Conservation (phyloP, 1,139 yeast genomes). For the Saccharomyces hybrid region DNA sequence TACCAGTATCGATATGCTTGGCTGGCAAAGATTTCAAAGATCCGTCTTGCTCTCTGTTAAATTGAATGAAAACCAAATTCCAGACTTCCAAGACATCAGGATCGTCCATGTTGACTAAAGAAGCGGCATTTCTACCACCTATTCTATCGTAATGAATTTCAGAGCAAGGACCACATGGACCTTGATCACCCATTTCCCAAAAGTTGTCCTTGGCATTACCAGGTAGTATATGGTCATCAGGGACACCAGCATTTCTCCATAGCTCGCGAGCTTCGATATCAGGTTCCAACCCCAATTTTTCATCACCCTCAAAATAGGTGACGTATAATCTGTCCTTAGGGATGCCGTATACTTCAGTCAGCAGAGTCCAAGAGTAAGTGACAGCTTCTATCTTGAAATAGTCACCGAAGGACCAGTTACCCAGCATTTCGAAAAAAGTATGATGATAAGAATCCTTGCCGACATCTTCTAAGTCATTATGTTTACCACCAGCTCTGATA, state of each 20-base stretch:
- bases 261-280: slow-evolving; percentile 87
- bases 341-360: slow-evolving; percentile 76
- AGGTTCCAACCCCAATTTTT: slow-evolving; percentile 73
- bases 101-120: slow-evolving; percentile 88
- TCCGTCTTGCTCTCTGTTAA: slow-evolving; percentile 84
- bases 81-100: slow-evolving; percentile 96
- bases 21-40: slow-evolving; percentile 78
- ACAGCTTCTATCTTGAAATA: slow-evolving; percentile 94
- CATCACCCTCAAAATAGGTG: slow-evolving; percentile 93
- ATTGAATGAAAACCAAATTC: slow-evolving; percentile 96
- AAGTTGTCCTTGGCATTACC: slow-evolving; percentile 88
- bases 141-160: slow-evolving; percentile 96
- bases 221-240: slow-evolving; percentile 86
- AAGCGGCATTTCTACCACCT: slow-evolving; percentile 93
- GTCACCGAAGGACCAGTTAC: slow-evolving; percentile 99
- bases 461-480: slow-evolving; percentile 95
- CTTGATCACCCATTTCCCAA: slow-evolving; percentile 99
- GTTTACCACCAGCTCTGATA: slow-evolving; percentile 99
- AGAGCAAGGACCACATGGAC: slow-evolving; percentile 99
- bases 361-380: slow-evolving; percentile 79
- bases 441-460: slow-evolving; percentile 97
- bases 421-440: slow-evolving; percentile 97
- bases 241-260: slow-evolving; percentile 84
- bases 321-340: slow-evolving; percentile 78
- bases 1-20: slow-evolving; percentile 94